phyloP scores from a whole-genome alignment of 805 yeast species.

The Saturnispora sanitii region DNA sequence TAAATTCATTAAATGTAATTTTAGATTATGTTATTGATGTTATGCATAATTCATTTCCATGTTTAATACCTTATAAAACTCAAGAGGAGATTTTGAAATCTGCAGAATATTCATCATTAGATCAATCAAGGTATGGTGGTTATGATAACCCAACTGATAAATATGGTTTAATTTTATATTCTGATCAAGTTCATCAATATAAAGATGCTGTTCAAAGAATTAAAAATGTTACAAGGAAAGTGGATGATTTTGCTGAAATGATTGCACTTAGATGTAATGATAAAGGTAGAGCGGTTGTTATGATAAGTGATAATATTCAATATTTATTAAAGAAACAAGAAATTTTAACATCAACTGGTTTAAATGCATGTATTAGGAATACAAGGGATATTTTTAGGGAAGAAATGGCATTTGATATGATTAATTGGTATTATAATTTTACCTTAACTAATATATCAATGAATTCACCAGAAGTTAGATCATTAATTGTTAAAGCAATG shows the following conservation, averaged over 20 bases:
- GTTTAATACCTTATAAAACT: constrained; percentile 22
- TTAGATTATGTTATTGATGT: constrained; percentile 58
- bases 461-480: constrained; percentile 37
- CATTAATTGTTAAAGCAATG: constrained; percentile 47
- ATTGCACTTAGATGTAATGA: constrained; percentile 52
- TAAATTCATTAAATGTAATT: constrained; percentile 34
- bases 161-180: constrained; percentile 55
- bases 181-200: constrained; percentile 70
- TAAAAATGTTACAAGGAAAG: constrained; percentile 52
- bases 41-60: constrained; percentile 38
- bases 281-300: constrained; percentile 61
- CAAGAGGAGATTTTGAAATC: constrained; percentile 17
- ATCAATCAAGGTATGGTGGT: constrained; percentile 35
- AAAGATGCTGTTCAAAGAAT: constrained; percentile 65
- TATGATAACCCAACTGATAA: constrained; percentile 35
- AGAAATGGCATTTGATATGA: constrained; percentile 66
- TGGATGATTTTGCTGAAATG: constrained; percentile 59
- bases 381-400: constrained; percentile 67
- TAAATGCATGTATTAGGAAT: constrained; percentile 56
- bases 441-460: constrained; percentile 44
- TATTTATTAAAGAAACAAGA: constrained; percentile 44
- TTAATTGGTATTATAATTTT: constrained; percentile 55
- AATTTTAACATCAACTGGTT: constrained; percentile 51
- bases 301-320: constrained; percentile 43
- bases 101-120: constrained; percentile 21